Evolutionary conservation across 306 rosid genomes (phyloP).

Genomic region (Erythrophleum fordii): DNA sequence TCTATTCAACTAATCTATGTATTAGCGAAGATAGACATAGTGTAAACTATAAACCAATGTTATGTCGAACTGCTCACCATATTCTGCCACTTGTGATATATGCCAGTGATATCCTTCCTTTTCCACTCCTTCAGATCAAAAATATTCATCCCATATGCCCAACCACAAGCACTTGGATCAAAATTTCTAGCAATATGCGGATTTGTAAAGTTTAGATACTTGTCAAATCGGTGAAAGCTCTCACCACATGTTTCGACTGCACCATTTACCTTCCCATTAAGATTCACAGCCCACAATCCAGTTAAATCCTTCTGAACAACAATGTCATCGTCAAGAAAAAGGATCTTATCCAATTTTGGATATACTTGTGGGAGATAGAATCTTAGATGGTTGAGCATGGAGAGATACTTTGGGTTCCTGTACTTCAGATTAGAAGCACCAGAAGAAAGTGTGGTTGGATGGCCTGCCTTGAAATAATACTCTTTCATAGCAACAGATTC

Average conservation of each 20-base stretch:
- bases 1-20: not conserved
- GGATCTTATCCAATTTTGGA: slow-evolving; percentile 88
- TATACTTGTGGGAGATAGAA: slow-evolving; percentile 97
- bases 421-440: slow-evolving; percentile 94
- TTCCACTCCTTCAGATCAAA: slow-evolving; percentile 97
- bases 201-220: slow-evolving; percentile 90
- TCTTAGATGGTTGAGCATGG: slow-evolving; percentile 95
- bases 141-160: slow-evolving; percentile 99
- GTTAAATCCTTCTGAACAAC: slow-evolving; percentile 98
- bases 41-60: slow-evolving; percentile 12
- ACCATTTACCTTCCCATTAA: slow-evolving; percentile 89
- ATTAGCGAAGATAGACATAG: not conserved
- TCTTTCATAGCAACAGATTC: slow-evolving; percentile 93
- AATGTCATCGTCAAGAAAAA: slow-evolving; percentile 97
- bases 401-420: slow-evolving; percentile 95
- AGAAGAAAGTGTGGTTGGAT: slow-evolving; percentile 66
- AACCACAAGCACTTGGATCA: slow-evolving; percentile 93
- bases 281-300: slow-evolving; percentile 84
- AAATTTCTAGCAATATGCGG: slow-evolving; percentile 86
- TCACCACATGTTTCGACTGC: slow-evolving; percentile 98
- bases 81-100: slow-evolving; percentile 98
- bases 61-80: slow-evolving; percentile 65
- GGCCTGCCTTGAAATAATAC: slow-evolving; percentile 93
- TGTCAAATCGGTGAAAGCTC: slow-evolving; percentile 96
- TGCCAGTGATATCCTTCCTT: slow-evolving; percentile 87